Evolutionary conservation across 495 filamentous ascomycete genomes (phyloP).

Genomic region (Penicillium salamii): DNA sequence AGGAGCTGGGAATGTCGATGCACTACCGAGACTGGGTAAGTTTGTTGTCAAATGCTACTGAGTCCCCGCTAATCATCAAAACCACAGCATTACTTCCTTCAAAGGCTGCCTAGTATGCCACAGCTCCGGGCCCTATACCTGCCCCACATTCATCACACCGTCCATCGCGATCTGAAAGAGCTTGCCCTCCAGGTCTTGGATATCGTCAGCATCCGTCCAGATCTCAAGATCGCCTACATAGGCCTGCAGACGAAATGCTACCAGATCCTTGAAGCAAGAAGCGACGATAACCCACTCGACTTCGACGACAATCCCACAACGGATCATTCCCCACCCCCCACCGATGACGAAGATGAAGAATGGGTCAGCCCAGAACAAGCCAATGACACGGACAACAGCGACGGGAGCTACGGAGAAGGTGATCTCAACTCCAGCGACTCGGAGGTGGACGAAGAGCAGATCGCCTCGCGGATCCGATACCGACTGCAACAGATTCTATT

Average conservation of each 20-base stretch:
- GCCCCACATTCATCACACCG: conserved; percentile 64
- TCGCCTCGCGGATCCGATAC: conserved; percentile 51
- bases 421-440: conserved; percentile 36
- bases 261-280: conserved; percentile 73
- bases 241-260: conserved; percentile 83
- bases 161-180: conserved; percentile 61
- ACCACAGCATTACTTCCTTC: conserved; percentile 80
- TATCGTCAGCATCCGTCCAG: conserved; percentile 80
- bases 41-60: neutral
- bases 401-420: conserved; percentile 44
- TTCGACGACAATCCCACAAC: conserved; percentile 32
- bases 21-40: conserved; percentile 87
- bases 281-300: conserved; percentile 41
- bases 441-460: conserved; percentile 50
- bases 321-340: conserved; percentile 33
- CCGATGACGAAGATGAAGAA: conserved; percentile 37
- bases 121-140: conserved; percentile 79
- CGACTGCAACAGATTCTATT: conserved; percentile 81
- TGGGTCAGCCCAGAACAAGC: conserved; percentile 30
- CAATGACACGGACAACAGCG: conserved; percentile 43
- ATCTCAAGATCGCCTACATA: conserved; percentile 79
- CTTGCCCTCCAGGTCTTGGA: conserved; percentile 82
- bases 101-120: conserved; percentile 71
- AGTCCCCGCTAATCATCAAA: neutral
- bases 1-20: conserved; percentile 73